phyloP scores from a whole-genome alignment of 371 early-diverging fungal species.

The Dichotomocladium elegans region DNA sequence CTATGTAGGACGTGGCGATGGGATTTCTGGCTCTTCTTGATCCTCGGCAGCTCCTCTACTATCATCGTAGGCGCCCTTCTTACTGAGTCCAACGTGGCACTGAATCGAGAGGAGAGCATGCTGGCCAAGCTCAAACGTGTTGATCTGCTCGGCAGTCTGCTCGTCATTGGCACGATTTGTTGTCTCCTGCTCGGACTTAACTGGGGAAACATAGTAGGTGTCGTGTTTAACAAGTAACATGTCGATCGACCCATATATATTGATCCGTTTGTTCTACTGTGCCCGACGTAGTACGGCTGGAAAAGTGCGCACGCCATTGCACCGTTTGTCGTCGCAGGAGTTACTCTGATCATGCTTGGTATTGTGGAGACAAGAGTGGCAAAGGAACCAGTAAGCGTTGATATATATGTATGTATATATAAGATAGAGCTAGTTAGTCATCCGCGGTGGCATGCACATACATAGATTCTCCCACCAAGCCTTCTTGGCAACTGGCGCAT shows the following conservation, averaged over 20 bases:
- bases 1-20: background rate
- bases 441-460: too few relatives aligned
- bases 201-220: conserved; percentile 34
- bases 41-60: conserved; percentile 55
- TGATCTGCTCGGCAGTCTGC: conserved; percentile 44
- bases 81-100: conserved; percentile 34
- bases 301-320: background rate
- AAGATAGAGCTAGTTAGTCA: too few relatives aligned
- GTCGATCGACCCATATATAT: background rate
- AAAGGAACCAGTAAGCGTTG: conserved; percentile 2
- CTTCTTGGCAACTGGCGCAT: conserved; percentile 1
- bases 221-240: background rate
- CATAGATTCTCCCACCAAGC: conserved; percentile 6
- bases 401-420: too few relatives aligned
- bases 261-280: too few relatives aligned
- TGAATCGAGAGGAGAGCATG: conserved; percentile 25
- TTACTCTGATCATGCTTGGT: background rate
- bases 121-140: conserved; percentile 56
- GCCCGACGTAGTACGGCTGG: conserved; percentile 3
- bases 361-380: conserved; percentile 8
- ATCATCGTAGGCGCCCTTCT: conserved; percentile 47
- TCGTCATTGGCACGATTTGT: conserved; percentile 13
- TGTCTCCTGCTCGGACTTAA: conserved; percentile 47
- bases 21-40: conserved; percentile 71
- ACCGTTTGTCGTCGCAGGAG: conserved; percentile 8